Conservation (phyloP, 371 early-diverging fungal genomes). For the Mucor saturninus region DNA sequence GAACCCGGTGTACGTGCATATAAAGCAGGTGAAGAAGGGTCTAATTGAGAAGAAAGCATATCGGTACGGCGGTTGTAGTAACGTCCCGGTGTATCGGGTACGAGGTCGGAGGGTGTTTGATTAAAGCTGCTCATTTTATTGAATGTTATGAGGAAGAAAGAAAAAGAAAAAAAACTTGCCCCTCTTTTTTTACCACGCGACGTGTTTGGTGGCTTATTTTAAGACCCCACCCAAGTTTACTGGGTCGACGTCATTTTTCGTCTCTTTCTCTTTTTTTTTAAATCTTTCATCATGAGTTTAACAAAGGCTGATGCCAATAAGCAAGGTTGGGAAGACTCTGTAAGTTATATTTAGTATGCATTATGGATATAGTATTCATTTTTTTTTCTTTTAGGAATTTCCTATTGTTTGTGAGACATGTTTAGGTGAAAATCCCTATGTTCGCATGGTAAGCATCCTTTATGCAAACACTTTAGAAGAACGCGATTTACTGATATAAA, state of each 20-base stretch:
- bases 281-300: constrained; percentile 47
- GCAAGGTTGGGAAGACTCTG: constrained; percentile 75
- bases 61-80: constrained; percentile 31
- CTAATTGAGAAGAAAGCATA: constrained; percentile 28
- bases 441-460: constrained; percentile 82
- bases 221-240: no score
- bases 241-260: not conserved
- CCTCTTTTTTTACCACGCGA: constrained; percentile 9
- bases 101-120: constrained; percentile 29
- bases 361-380: not conserved
- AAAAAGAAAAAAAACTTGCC: constrained; percentile 8
- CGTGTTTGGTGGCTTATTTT: constrained; percentile 19
- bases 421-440: constrained; percentile 96
- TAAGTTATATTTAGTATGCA: constrained; percentile 30
- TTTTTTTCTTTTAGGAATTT: constrained; percentile 61
- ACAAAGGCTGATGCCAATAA: constrained; percentile 74
- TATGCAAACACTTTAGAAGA: not conserved
- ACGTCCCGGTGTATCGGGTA: constrained; percentile 35
- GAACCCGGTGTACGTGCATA: constrained; percentile 44
- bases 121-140: constrained; percentile 22
- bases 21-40: constrained; percentile 34
- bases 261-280: constrained; percentile 1
- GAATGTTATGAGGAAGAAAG: not conserved
- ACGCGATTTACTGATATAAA: not conserved
- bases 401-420: constrained; percentile 96